These are phyloP conservation scores for Fallopia convolvulus DNA, from an alignment of 148 eudicot genomes.

Conservation along the genomic window DNA sequence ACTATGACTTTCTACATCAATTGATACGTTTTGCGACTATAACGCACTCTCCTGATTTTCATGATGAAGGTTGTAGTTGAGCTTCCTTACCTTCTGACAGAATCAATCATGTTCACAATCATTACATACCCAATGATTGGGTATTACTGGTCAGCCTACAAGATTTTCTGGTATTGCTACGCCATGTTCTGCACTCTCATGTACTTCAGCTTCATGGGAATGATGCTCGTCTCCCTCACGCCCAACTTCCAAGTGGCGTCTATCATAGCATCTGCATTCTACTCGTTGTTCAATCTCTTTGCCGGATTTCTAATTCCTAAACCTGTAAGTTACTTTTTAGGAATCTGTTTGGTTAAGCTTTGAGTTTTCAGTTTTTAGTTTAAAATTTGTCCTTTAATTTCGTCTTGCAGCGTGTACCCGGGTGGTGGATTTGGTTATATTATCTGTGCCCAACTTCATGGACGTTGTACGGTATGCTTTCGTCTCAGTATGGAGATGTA, in stretches of 20 bases:
- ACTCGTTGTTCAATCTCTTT: constrained; percentile 49
- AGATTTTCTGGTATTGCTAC: constrained; percentile 62
- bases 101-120: constrained; percentile 37
- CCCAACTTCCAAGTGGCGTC: constrained; percentile 53
- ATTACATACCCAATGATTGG: constrained; percentile 83
- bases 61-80: constrained; percentile 46
- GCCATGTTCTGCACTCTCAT: constrained; percentile 51
- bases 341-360: not conserved
- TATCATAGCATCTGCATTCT: constrained; percentile 33
- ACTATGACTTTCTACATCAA: not conserved
- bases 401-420: constrained; percentile 53
- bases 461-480: constrained; percentile 48
- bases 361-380: too few relatives aligned
- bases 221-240: constrained; percentile 57
- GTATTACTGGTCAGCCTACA: constrained; percentile 43
- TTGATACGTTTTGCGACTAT: not conserved
- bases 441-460: constrained; percentile 63
- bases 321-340: constrained; percentile 44
- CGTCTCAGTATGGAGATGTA: constrained; percentile 73
- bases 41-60: not conserved
- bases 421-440: constrained; percentile 77
- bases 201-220: constrained; percentile 59
- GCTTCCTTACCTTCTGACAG: constrained; percentile 51
- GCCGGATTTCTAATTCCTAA: constrained; percentile 57
- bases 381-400: not conserved